Percentiles rank a stretch among this genome's conserved stretches.
Evolutionary conservation across 2,329 filamentous ascomycete genomes (phyloP).

Genomic region (Pseudogymnoascus sp.): DNA sequence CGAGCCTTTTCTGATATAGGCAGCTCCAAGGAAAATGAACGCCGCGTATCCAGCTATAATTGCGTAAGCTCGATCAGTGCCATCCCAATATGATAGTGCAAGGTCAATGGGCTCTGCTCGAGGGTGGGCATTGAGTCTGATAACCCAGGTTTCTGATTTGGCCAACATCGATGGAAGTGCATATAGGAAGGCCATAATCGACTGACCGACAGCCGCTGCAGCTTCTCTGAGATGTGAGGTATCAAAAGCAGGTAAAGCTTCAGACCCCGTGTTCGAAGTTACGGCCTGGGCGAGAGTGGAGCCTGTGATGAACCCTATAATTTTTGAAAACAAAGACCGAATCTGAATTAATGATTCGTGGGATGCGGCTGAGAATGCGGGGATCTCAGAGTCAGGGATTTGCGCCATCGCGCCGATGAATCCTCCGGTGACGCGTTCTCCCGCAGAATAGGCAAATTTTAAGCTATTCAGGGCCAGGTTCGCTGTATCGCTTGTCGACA

Average conservation of each 20-base stretch:
- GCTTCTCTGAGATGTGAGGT: not conserved
- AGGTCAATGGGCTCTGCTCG: conserved; percentile 39
- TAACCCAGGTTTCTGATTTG: conserved; percentile 51
- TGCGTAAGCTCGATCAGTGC: conserved; percentile 60
- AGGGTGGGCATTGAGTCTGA: conserved; percentile 44
- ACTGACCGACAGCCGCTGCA: not conserved
- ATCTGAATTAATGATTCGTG: conserved; percentile 61
- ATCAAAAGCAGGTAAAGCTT: not conserved
- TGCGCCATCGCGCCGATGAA: conserved; percentile 42
- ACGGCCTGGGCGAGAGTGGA: not conserved
- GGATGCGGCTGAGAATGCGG: conserved; percentile 69
- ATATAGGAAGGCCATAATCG: conserved; percentile 21
- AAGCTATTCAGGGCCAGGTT: conserved; percentile 15
- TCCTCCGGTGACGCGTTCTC: conserved; percentile 39
- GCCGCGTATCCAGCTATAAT: conserved; percentile 76
- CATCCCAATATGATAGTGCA: conserved; percentile 60
- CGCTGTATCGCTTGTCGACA: not conserved
- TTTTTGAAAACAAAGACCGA: conserved; percentile 42
- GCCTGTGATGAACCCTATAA: conserved; percentile 11
- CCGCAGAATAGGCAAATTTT: conserved; percentile 23
- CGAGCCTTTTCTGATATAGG: conserved; percentile 71
- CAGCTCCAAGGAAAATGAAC: conserved; percentile 64
- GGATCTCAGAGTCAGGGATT: conserved; percentile 53
- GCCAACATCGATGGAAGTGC: conserved; percentile 30
- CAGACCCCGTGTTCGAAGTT: not conserved